These are phyloP conservation scores for Trichophyton simii DNA, from an alignment of 2,329 filamentous ascomycete genomes.

Conservation along the genomic window DNA sequence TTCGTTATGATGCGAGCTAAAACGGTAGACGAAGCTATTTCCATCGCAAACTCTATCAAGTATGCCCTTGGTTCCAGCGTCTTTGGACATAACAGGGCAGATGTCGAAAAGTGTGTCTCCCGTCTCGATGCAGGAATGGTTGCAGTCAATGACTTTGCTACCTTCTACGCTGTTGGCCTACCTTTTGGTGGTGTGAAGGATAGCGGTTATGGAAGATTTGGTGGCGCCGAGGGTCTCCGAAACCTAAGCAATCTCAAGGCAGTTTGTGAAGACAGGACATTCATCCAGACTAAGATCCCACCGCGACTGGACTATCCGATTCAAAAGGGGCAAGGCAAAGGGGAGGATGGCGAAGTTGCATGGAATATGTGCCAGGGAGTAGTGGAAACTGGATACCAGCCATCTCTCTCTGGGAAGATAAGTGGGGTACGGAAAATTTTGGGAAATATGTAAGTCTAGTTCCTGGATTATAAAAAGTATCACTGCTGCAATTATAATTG, in stretches of 20 bases:
- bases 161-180: conserved; percentile 83
- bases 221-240: conserved; percentile 74
- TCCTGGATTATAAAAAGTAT: background rate
- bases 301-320: conserved; percentile 72
- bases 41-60: conserved; percentile 67
- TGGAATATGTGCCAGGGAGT: conserved; percentile 43
- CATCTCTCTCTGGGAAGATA: conserved; percentile 30
- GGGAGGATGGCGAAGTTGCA: conserved; percentile 45
- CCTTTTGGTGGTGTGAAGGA: conserved; percentile 88
- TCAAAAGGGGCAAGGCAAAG: conserved; percentile 41
- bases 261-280: conserved; percentile 61
- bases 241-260: conserved; percentile 79
- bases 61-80: conserved; percentile 85
- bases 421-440: conserved; percentile 28
- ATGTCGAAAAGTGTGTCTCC: conserved; percentile 51
- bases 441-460: conserved; percentile 23
- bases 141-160: conserved; percentile 87
- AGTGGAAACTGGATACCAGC: conserved; percentile 36
- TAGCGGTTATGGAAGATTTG: conserved; percentile 86
- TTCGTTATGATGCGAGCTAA: conserved; percentile 70
- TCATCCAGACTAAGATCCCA: conserved; percentile 64
- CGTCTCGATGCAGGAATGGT: conserved; percentile 78
- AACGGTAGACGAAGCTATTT: conserved; percentile 54
- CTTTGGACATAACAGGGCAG: conserved; percentile 57
- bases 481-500: background rate